Evolutionary conservation across 2,329 filamentous ascomycete species (phyloP).

Genomic region (Drechslerella coelobrocha): DNA sequence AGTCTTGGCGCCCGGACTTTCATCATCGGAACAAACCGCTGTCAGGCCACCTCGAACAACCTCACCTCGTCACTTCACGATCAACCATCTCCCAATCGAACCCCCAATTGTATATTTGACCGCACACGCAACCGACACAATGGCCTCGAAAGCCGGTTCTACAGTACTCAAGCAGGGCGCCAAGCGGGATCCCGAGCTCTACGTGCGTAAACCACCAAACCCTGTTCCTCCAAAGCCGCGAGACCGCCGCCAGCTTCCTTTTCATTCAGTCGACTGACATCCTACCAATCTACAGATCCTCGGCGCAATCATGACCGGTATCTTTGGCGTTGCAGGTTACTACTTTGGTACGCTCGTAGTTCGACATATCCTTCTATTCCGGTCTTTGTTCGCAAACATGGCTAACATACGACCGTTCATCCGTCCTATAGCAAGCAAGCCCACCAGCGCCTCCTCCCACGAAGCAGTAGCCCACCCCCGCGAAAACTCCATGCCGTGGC

Average conservation of each 20-base stretch:
- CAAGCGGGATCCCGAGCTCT: slow-evolving; percentile 76
- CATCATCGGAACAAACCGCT: slow-evolving; percentile 40
- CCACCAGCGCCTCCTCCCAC: slow-evolving; percentile 85
- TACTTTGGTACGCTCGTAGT: slow-evolving; percentile 72
- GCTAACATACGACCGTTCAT: slow-evolving; percentile 33
- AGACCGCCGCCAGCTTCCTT: background rate
- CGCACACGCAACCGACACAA: slow-evolving; percentile 29
- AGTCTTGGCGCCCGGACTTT: slow-evolving; percentile 39
- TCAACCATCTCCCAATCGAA: slow-evolving; percentile 32
- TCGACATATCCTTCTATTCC: background rate
- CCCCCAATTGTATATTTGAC: slow-evolving; percentile 17
- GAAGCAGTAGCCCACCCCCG: slow-evolving; percentile 72
- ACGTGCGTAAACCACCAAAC: slow-evolving; percentile 64
- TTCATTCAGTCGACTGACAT: background rate
- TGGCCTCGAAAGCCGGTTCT: slow-evolving; percentile 49
- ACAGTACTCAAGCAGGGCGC: slow-evolving; percentile 67
- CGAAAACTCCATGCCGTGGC: slow-evolving; percentile 87
- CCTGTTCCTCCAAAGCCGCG: too few relatives aligned
- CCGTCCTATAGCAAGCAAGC: slow-evolving; percentile 72
- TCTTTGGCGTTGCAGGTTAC: slow-evolving; percentile 86
- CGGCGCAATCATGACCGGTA: slow-evolving; percentile 85
- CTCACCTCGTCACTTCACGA: background rate
- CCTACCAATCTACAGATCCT: slow-evolving; percentile 71
- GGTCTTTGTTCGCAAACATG: background rate
- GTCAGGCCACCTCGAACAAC: slow-evolving; percentile 44